Evolutionary conservation across 2,329 filamentous ascomycete genomes (phyloP).

Genomic region (Periconia sp.): DNA sequence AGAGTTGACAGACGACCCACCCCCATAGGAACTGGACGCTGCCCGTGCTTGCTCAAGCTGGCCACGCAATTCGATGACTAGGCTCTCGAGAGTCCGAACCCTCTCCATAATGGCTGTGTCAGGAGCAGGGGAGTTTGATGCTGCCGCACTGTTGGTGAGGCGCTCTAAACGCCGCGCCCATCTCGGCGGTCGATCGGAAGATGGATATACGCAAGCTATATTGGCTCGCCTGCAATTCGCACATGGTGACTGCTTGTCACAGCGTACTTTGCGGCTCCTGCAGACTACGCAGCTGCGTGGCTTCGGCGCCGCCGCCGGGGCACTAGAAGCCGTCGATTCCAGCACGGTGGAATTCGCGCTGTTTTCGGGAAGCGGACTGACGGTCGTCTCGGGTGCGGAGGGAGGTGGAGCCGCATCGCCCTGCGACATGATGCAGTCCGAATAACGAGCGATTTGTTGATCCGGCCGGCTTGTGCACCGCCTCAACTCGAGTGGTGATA

Average conservation of each 20-base stretch:
- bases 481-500: no score
- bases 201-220: slow-evolving; percentile 60
- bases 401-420: no score
- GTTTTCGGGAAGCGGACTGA: no score
- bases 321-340: neutral
- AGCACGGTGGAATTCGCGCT: neutral
- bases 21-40: no score
- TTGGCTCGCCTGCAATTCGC: slow-evolving; percentile 62
- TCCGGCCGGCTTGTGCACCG: no score
- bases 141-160: slow-evolving; percentile 38
- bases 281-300: slow-evolving; percentile 59
- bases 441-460: no score
- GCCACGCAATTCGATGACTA: no score
- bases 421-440: no score
- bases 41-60: no score
- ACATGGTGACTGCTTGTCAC: slow-evolving; percentile 63
- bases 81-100: slow-evolving; percentile 56
- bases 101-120: slow-evolving; percentile 53
- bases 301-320: slow-evolving; percentile 37
- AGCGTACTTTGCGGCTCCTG: slow-evolving; percentile 63
- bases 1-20: no score
- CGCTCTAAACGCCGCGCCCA: slow-evolving; percentile 61
- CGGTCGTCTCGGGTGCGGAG: no score
- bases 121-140: slow-evolving; percentile 33
- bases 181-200: slow-evolving; percentile 57